Evolutionary conservation across 257 asterid species (phyloP).

Genomic region (Solanum verrucosum): DNA sequence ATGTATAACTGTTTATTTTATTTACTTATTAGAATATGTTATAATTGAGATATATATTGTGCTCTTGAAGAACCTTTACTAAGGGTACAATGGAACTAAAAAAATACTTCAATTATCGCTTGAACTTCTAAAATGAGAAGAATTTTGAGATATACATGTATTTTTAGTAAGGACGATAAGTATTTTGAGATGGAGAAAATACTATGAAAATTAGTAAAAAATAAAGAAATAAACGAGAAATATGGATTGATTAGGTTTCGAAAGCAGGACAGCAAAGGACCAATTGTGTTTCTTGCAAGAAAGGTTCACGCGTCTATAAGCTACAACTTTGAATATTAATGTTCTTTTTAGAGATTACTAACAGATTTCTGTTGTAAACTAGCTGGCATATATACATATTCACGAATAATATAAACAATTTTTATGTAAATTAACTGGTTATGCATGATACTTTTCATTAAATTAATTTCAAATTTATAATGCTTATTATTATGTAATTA

Average conservation of each 20-base stretch:
- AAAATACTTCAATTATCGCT: no score
- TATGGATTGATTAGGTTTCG: background rate
- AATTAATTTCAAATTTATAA: background rate
- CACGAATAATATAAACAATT: background rate
- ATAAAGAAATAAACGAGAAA: background rate
- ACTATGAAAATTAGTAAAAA: background rate
- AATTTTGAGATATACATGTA: background rate
- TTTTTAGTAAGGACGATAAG: background rate
- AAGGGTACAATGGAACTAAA: background rate
- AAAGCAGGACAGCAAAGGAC: slow-evolving; percentile 1
- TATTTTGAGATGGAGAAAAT: background rate
- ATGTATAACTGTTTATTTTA: background rate
- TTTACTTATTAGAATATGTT: background rate
- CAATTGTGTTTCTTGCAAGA: slow-evolving; percentile 10
- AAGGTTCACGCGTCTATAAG: background rate
- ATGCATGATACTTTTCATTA: background rate
- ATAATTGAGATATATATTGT: background rate
- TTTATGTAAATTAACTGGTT: background rate
- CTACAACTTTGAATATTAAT: background rate
- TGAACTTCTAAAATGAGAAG: no score
- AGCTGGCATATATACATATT: background rate
- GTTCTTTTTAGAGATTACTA: background rate
- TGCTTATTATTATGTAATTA: background rate
- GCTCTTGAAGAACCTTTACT: background rate
- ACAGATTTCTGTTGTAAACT: background rate